Evolutionary conservation across 495 filamentous ascomycete genomes (phyloP).

Genomic region (Emericellopsis terricola): DNA sequence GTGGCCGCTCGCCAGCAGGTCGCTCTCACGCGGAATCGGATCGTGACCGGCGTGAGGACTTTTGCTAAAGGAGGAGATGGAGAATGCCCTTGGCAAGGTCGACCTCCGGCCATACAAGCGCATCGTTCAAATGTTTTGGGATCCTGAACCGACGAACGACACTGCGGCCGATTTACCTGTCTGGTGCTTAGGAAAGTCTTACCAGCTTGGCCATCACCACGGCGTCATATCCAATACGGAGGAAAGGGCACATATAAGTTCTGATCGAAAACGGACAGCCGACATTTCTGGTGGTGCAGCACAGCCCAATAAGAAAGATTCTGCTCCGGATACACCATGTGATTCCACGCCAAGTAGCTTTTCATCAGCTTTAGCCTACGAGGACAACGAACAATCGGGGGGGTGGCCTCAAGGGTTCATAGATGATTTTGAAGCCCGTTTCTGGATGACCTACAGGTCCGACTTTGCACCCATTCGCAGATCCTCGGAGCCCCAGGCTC

Average conservation of each 20-base stretch:
- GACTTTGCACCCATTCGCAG: constrained; percentile 73
- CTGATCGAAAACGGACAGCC: too few relatives aligned
- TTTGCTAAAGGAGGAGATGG: too few relatives aligned
- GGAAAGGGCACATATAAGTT: too few relatives aligned
- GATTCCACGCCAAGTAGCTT: constrained; percentile 28
- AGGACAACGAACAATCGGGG: constrained; percentile 29
- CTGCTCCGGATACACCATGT: constrained; percentile 20
- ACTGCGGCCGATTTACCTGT: constrained; percentile 45
- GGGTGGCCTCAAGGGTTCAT: constrained; percentile 79
- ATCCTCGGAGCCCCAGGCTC: constrained; percentile 48
- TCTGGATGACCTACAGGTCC: constrained; percentile 95
- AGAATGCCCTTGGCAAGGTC: constrained; percentile 13
- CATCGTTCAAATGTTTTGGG: constrained; percentile 88
- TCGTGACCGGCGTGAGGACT: too few relatives aligned
- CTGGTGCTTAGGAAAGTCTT: constrained; percentile 78
- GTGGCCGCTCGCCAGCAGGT: too few relatives aligned
- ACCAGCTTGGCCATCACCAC: constrained; percentile 28
- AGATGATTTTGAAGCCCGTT: constrained; percentile 77
- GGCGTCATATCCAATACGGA: not conserved
- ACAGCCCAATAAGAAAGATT: not conserved
- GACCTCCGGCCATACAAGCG: constrained; percentile 31
- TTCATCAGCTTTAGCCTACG: constrained; percentile 28
- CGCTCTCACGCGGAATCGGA: too few relatives aligned
- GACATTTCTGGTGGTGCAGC: too few relatives aligned
- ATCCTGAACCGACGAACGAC: constrained; percentile 80